Base-by-base conservation (phyloP, 176 grass and related monocot species). In the Poa pratensis region DNA sequence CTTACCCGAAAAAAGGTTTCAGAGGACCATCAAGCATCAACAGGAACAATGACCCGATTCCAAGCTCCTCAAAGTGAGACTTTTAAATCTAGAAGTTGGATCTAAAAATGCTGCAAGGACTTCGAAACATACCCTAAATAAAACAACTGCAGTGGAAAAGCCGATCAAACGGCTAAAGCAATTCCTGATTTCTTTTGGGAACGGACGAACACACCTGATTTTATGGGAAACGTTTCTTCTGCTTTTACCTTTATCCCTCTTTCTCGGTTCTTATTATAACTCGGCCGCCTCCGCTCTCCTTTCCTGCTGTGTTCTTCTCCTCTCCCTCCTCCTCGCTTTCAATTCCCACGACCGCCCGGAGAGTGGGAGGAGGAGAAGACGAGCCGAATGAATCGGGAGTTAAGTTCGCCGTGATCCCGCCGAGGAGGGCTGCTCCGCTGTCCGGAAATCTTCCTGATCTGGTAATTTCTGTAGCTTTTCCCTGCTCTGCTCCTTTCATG, bases 361-460 rank as follows among this genome's bases (percentile, higher is more conserved):
- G 55, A 63, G 40, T 39, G 20, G 57, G 42, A 50, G 70, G 42
- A 50, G 70, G 70, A 10, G 70, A 73, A 3, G 45, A 20, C 14
- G 16, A 62, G 18, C 13, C 57, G 27, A 37, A 74, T 26, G 45
- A 84, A 64, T 26, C 22, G 68, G 68, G 69, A 59, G 1, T 42
- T 20, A 19, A 73, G 40, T 48, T 43, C 4, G 14, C 17, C 17
- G 13, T 64, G 19, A 51, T 24, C 46, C 42, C 43, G 9, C 50
- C 27, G 42, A 50, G 4, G 22, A 24, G 42, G 35, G 82, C 6
- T 64, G 15, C 42, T 62, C 70, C 12, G 82, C 82, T 14, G 27
- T 60, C 30, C 16, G 55, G 42, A 51, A 63, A 37, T 8, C 17
- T 28, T 10, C 57, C 57, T 64, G 55, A 84, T 84, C 57, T 84